These are phyloP conservation scores for Neurospora cerealis DNA, from an alignment of 495 filamentous ascomycete species.

Conservation along the genomic window DNA sequence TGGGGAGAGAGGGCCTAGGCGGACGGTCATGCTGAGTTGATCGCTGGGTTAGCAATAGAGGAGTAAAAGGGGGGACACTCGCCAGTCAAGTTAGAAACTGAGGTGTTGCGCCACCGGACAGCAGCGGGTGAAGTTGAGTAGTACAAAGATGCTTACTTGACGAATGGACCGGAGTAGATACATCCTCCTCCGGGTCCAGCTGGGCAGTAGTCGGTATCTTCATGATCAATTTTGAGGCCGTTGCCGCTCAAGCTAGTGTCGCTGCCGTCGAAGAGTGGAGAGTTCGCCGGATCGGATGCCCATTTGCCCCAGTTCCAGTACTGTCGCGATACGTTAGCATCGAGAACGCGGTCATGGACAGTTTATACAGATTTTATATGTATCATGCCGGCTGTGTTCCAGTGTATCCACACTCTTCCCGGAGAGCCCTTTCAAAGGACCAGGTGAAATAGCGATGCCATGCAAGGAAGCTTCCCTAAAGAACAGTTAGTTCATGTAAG, in stretches of 20 bases:
- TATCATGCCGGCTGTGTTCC: slow-evolving; percentile 32
- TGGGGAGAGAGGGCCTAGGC: slow-evolving; percentile 41
- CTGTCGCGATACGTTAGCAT: slow-evolving; percentile 1
- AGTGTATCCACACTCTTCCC: slow-evolving; percentile 58
- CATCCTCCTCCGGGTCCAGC: slow-evolving; percentile 61
- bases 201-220: slow-evolving; percentile 22
- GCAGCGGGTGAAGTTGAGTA: background rate
- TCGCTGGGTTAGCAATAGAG: background rate
- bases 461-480: slow-evolving; percentile 50
- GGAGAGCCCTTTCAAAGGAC: slow-evolving; percentile 53
- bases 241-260: slow-evolving; percentile 53
- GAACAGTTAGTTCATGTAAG: background rate
- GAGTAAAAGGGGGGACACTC: background rate
- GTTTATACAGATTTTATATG: background rate
- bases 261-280: slow-evolving; percentile 56
- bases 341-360: background rate
- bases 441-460: slow-evolving; percentile 65
- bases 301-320: slow-evolving; percentile 60
- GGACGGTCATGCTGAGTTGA: slow-evolving; percentile 30
- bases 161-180: slow-evolving; percentile 50
- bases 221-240: slow-evolving; percentile 35
- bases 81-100: background rate
- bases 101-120: background rate
- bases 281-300: slow-evolving; percentile 39
- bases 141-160: slow-evolving; percentile 15